phyloP scores from a whole-genome alignment of 164 flowering plant genomes.

The Aristolochia californica region DNA sequence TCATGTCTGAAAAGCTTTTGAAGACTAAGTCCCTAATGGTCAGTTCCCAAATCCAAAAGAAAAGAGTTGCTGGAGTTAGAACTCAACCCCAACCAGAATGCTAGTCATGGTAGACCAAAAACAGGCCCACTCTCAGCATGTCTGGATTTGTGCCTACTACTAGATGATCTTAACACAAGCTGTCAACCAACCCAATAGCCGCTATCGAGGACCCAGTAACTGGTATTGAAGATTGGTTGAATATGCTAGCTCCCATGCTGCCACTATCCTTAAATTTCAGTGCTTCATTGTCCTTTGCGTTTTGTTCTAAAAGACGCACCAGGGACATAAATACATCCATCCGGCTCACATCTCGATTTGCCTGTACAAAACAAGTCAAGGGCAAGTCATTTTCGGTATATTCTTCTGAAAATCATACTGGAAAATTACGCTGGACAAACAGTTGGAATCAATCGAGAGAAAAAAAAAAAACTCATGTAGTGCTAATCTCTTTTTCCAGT shows the following conservation, averaged over 20 bases:
- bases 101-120: slow-evolving; percentile 8
- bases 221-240: slow-evolving; percentile 8
- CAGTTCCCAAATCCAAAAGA: too few relatives aligned
- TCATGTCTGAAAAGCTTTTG: too few relatives aligned
- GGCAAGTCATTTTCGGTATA: neutral
- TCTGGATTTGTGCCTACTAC: slow-evolving; percentile 2
- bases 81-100: slow-evolving; percentile 5
- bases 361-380: slow-evolving; percentile 32
- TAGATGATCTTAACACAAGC: neutral
- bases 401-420: neutral
- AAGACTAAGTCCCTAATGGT: too few relatives aligned
- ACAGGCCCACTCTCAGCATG: slow-evolving; percentile 5
- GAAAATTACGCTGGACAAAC: neutral
- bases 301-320: slow-evolving; percentile 70
- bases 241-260: neutral
- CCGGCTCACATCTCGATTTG: slow-evolving; percentile 82
- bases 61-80: too few relatives aligned
- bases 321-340: slow-evolving; percentile 87
- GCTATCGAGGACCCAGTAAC: slow-evolving; percentile 6
- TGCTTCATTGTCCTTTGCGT: slow-evolving; percentile 22
- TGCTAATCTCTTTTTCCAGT: neutral
- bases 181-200: neutral
- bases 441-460: too few relatives aligned
- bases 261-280: slow-evolving; percentile 1
- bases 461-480: neutral